Conservation (phyloP, 768 basidiomycete genomes). For the Gyrodon lividus region DNA sequence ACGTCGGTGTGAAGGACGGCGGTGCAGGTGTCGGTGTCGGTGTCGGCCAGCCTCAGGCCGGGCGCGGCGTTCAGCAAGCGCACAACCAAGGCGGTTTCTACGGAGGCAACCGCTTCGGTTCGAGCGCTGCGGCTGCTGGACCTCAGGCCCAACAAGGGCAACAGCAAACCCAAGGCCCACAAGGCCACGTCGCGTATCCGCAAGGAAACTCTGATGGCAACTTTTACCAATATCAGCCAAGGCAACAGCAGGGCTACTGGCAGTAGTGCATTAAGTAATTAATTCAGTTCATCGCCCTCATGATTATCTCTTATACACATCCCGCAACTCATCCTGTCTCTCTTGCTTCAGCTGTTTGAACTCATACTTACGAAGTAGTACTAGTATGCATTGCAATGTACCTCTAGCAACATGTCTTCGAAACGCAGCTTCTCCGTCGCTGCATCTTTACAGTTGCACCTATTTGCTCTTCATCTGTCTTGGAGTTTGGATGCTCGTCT, state of each 20-base stretch:
- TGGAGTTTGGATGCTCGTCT: too few species aligned
- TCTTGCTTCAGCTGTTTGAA: slow-evolving; percentile 28
- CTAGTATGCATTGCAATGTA: slow-evolving; percentile 30
- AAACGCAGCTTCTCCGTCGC: slow-evolving; percentile 13
- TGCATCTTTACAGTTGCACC: too few species aligned
- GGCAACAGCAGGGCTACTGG: slow-evolving; percentile 63
- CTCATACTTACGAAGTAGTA: slow-evolving; percentile 23
- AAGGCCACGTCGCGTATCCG: slow-evolving; percentile 50
- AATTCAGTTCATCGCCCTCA: slow-evolving; percentile 1
- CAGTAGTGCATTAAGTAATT: slow-evolving; percentile 32
- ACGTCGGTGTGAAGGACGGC: slow-evolving; percentile 58
- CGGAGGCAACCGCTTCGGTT: slow-evolving; percentile 42
- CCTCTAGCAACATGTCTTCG: slow-evolving; percentile 22
- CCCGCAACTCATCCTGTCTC: slow-evolving; percentile 6
- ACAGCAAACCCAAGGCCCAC: slow-evolving; percentile 32
- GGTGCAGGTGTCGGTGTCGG: slow-evolving; percentile 44
- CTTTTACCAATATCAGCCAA: slow-evolving; percentile 72
- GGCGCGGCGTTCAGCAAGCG: slow-evolving; percentile 45
- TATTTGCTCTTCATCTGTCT: too few species aligned
- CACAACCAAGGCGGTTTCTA: slow-evolving; percentile 47
- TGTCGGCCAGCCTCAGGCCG: slow-evolving; percentile 38
- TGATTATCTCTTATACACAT: slow-evolving; percentile 6
- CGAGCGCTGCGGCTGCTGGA: slow-evolving; percentile 39
- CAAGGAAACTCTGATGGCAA: slow-evolving; percentile 57
- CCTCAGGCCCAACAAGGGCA: slow-evolving; percentile 52